phyloP scores from a whole-genome alignment of 2,329 filamentous ascomycete genomes.

The Coleophoma crateriformis region DNA sequence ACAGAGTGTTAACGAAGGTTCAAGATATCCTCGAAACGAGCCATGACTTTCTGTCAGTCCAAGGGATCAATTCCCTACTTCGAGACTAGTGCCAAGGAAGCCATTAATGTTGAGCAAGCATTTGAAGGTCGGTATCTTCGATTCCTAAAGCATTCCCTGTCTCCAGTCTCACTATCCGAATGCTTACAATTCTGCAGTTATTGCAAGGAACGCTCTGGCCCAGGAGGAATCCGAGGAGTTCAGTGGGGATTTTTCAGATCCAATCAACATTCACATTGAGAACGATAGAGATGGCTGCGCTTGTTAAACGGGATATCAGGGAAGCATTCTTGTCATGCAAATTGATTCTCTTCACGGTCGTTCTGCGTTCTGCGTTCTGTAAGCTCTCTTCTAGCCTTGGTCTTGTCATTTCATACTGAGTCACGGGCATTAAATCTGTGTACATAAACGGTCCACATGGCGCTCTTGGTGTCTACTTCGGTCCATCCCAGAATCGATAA shows the following conservation, averaged over 20 bases:
- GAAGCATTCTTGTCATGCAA: constrained; percentile 1
- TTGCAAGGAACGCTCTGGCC: constrained; percentile 88
- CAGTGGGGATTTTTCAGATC: constrained; percentile 93
- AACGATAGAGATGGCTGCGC: constrained; percentile 89
- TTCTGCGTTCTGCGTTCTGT: background rate
- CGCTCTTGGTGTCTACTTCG: constrained; percentile 22
- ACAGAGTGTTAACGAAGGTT: constrained; percentile 14
- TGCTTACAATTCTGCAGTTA: constrained; percentile 52
- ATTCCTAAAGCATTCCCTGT: constrained; percentile 2
- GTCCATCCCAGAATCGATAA: constrained; percentile 17
- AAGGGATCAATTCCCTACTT: constrained; percentile 98
- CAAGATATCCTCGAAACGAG: constrained; percentile 88
- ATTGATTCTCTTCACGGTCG: background rate
- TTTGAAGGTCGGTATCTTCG: constrained; percentile 48
- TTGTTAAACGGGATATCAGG: constrained; percentile 54
- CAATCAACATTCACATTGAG: constrained; percentile 96
- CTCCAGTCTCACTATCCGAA: too few species aligned
- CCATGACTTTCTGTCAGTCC: constrained; percentile 95
- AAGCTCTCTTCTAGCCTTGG: constrained; percentile 2
- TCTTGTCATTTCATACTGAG: too few species aligned
- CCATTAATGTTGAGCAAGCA: constrained; percentile 91
- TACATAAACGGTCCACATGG: constrained; percentile 24
- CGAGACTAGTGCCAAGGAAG: constrained; percentile 98
- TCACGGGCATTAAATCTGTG: constrained; percentile 4
- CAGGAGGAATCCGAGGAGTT: constrained; percentile 99